Conservation (phyloP, 768 basidiomycete species). For the Tylopilus plumbeoviolaceoides region DNA sequence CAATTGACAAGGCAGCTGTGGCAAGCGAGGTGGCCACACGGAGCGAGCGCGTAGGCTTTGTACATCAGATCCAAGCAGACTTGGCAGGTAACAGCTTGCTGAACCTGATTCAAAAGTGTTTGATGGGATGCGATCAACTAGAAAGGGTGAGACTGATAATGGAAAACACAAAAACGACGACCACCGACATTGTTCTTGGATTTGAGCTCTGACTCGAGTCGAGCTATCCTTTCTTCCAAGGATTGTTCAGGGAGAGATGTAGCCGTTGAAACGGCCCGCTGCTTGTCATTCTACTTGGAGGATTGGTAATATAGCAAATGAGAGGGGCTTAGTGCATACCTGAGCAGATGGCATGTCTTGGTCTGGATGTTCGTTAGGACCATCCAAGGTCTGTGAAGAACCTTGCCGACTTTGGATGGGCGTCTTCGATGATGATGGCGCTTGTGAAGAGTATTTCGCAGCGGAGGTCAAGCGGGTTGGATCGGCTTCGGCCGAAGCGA, state of each 20-base stretch:
- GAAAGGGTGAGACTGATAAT: neutral
- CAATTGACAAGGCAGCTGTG: conserved; percentile 69
- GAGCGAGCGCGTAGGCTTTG: conserved; percentile 68
- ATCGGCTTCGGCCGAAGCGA: conserved; percentile 17
- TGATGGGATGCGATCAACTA: conserved; percentile 54
- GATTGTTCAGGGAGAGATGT: neutral
- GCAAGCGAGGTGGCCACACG: conserved; percentile 74
- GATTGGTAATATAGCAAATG: conserved; percentile 3
- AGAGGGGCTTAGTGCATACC: conserved; percentile 9
- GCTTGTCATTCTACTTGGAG: conserved; percentile 8
- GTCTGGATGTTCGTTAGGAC: neutral
- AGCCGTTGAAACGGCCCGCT: neutral
- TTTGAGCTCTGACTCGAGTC: conserved; percentile 43
- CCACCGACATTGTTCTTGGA: conserved; percentile 37
- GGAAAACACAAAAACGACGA: neutral
- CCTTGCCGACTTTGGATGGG: neutral
- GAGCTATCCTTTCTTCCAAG: conserved; percentile 30
- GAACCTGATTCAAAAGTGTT: conserved; percentile 47
- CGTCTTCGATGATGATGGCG: neutral
- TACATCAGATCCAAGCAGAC: conserved; percentile 75
- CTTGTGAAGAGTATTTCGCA: neutral
- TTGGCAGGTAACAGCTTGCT: conserved; percentile 69
- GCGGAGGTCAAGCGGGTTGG: neutral
- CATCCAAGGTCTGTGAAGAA: neutral
- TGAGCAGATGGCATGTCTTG: conserved; percentile 8